Evolutionary conservation across 1,139 yeast species (phyloP), one percentile per base, ranked within the genome.

Genomic region (Blastobotrys indianensis): DNA sequence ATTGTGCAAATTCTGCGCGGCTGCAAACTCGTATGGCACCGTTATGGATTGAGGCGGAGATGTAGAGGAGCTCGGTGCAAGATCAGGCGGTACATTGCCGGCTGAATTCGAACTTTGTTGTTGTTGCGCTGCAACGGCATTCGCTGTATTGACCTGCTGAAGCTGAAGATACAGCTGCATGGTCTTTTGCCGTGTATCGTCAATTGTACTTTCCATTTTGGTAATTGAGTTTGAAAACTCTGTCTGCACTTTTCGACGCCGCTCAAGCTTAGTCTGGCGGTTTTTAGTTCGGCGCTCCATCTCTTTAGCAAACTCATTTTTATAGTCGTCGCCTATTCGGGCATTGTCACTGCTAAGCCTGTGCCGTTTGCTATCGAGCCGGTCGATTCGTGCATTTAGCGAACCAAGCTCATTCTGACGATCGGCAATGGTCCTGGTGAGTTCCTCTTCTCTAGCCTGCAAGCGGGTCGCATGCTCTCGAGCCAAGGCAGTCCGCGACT

Each of bases 221-320:
- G 59, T 53, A 37, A 65, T 64, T 5, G 67, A 62, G 30, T 54
- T 53, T 23, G 67, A 58, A 47, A 65, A 65, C 53, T 65, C 69
- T 6, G 55, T 60, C 44, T 58, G 60, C 33, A 62, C 49, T 41
- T 48, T 53, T 33, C 46, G 32, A 28, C 62, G 50, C 35, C 60
- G 43, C 29, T 53, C 55, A 17, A 57, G 49, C 39, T 55, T 55
- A 32, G 46, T 48, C 17, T 50, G 40, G n/a, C 58, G 47, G 23
- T 42, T 49, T 17, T 45, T 39, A 20, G 43, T 45, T 17, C 61
- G 52, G 16, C 48, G 41, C 28, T 52, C 51, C 4, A 53, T 32
- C 34, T 46, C 54, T 13, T 49, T 41, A 13, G 43, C 41, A 16
- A 52, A 28, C 30, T 42, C 50, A 15, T 51, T 46, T 17, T 47